Percentiles rank a stretch among this genome's conserved stretches.
phyloP scores from a whole-genome alignment of 495 filamentous ascomycete genomes.

The Massariosphaeria phaeospora region DNA sequence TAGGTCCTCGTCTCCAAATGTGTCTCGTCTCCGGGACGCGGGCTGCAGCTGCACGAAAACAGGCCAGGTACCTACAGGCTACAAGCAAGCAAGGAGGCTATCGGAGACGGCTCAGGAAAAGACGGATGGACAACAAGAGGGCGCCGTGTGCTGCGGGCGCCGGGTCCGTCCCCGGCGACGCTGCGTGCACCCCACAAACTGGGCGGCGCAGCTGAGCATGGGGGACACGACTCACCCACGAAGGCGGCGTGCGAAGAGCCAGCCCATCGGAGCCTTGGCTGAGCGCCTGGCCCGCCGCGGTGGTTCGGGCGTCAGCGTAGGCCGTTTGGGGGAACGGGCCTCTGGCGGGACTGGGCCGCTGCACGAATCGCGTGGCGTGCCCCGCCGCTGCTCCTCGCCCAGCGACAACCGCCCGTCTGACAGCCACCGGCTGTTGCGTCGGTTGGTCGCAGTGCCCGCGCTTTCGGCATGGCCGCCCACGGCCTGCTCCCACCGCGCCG shows the following conservation, averaged over 20 bases:
- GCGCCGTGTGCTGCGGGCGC: no score
- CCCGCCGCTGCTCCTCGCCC: neutral
- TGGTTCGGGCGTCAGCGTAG: constrained; percentile 23
- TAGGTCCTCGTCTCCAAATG: no score
- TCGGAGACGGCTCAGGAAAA: no score
- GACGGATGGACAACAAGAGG: no score
- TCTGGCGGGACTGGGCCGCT: constrained; percentile 25
- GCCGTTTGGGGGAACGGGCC: constrained; percentile 17
- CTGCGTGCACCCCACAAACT: constrained; percentile 21
- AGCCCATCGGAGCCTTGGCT: constrained; percentile 31
- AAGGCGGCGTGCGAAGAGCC: constrained; percentile 27
- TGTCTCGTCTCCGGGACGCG: no score
- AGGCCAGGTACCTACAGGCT: no score
- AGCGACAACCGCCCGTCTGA: constrained; percentile 9
- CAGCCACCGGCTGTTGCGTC: constrained; percentile 14
- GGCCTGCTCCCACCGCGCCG: neutral
- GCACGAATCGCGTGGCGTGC: constrained; percentile 28
- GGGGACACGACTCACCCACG: constrained; percentile 19
- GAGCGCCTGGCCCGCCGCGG: constrained; percentile 12
- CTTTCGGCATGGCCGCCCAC: no score
- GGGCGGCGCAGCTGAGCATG: constrained; percentile 20
- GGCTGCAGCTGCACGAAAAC: no score
- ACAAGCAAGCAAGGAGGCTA: no score
- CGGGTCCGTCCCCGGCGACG: no score
- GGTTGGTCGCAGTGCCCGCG: constrained; percentile 10